phyloP scores from a whole-genome alignment of 306 rosid species.

The Canavalia ensiformis region DNA sequence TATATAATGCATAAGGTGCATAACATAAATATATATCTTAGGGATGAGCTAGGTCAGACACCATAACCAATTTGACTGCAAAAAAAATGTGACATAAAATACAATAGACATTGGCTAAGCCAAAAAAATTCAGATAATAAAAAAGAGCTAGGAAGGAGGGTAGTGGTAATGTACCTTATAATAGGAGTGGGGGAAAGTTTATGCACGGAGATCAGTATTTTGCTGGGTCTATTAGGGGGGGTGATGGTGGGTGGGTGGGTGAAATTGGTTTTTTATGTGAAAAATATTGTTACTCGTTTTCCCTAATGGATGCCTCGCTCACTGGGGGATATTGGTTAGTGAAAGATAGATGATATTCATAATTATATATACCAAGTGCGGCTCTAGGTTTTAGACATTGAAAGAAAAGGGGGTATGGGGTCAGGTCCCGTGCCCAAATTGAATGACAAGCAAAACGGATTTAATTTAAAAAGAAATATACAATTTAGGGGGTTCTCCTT shows the following conservation, averaged over 20 bases:
- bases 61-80: constrained; percentile 61
- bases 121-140: constrained; percentile 51
- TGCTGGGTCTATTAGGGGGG: constrained; percentile 48
- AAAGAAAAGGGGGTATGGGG: constrained; percentile 42
- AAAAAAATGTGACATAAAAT: constrained; percentile 65
- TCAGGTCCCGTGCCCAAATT: constrained; percentile 73
- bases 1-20: constrained; percentile 47
- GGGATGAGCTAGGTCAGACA: constrained; percentile 63
- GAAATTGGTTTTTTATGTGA: constrained; percentile 50
- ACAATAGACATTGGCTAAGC: constrained; percentile 60
- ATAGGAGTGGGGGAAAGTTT: constrained; percentile 46
- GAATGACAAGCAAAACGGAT: neutral
- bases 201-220: constrained; percentile 51
- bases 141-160: constrained; percentile 36
- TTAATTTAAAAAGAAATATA: neutral
- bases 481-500: neutral
- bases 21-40: constrained; percentile 27
- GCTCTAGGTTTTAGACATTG: constrained; percentile 53
- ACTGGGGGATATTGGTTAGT: constrained; percentile 39
- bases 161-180: constrained; percentile 66
- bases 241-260: constrained; percentile 41
- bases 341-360: constrained; percentile 18
- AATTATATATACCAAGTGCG: constrained; percentile 35
- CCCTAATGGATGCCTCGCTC: constrained; percentile 51
- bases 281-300: constrained; percentile 42